A percentile compares a stretch with the other conserved stretches of the same genome.
These are phyloP conservation scores for Hymenoscyphus scutula DNA, from an alignment of 2,329 filamentous ascomycete genomes.

Conservation along the genomic window DNA sequence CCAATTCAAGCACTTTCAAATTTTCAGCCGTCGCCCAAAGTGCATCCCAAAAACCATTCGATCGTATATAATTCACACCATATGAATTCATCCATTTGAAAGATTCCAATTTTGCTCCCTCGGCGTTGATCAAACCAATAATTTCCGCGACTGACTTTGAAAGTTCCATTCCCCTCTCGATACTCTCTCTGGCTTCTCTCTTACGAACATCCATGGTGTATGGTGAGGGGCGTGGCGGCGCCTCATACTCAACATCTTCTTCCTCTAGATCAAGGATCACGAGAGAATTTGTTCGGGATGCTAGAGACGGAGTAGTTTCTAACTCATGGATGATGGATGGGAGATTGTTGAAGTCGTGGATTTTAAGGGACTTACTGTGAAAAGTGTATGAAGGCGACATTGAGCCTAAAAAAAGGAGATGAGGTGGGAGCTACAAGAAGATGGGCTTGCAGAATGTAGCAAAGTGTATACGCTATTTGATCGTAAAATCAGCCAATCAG, in stretches of 20 bases:
- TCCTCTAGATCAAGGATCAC: not conserved
- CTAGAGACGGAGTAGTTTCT: not conserved
- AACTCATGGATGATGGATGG: not conserved
- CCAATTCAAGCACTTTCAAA: not conserved
- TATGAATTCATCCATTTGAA: not conserved
- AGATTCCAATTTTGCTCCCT: not conserved
- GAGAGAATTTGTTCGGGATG: not conserved
- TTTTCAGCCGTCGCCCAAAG: not conserved
- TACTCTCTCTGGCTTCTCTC: not conserved
- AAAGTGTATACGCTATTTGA: no score
- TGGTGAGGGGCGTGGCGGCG: not conserved
- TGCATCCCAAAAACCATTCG: not conserved
- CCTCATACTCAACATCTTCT: not conserved
- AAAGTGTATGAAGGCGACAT: not conserved
- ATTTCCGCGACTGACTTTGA: not conserved
- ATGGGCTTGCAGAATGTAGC: no score
- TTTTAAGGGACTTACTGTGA: not conserved
- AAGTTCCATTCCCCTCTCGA: not conserved
- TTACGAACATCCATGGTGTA: not conserved
- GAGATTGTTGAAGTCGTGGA: not conserved
- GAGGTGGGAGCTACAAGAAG: not conserved
- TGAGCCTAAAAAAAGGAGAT: not conserved
- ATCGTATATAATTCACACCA: not conserved
- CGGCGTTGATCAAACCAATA: not conserved
- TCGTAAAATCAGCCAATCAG: no score